Conservation (phyloP, 257 asterid species). For the Solanum verrucosum region DNA sequence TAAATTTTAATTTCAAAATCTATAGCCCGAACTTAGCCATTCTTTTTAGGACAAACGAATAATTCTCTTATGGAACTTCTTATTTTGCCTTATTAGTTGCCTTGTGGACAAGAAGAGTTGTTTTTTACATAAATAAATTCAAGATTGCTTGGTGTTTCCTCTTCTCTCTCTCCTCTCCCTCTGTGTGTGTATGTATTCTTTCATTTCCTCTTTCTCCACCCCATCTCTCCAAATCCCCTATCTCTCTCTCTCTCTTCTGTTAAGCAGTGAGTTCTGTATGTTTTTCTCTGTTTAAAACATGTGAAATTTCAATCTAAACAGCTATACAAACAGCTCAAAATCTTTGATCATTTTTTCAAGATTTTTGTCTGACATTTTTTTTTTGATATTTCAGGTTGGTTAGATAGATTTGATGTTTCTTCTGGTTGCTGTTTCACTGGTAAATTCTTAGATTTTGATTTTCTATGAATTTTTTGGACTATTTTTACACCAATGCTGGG, state of each 20-base stretch:
- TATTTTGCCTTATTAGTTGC: not conserved
- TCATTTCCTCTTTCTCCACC: not conserved
- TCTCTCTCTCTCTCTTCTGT: not conserved
- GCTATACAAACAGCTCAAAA: not conserved
- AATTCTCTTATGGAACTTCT: not conserved
- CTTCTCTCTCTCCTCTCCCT: not conserved
- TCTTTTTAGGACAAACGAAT: not conserved
- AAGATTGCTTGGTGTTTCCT: constrained; percentile 3
- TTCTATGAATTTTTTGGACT: not conserved
- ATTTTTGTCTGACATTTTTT: constrained; percentile 7
- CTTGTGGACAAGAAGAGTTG: not conserved
- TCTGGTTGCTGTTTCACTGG: constrained; percentile 45
- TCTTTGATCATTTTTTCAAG: constrained; percentile 6
- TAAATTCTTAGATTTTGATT: constrained; percentile 11
- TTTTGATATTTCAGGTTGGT: constrained; percentile 37
- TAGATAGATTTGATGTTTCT: constrained; percentile 44
- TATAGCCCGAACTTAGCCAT: not conserved
- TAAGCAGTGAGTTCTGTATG: constrained; percentile 31
- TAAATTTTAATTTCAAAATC: not conserved
- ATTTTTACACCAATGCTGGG: not conserved
- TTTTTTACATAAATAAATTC: not conserved
- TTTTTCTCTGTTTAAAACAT: not conserved
- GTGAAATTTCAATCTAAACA: not conserved
- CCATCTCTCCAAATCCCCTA: not conserved
- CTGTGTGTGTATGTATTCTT: not conserved